Evolutionary conservation across 176 grass and related monocot genomes (phyloP).

Genomic region (Lolium multiflorum): DNA sequence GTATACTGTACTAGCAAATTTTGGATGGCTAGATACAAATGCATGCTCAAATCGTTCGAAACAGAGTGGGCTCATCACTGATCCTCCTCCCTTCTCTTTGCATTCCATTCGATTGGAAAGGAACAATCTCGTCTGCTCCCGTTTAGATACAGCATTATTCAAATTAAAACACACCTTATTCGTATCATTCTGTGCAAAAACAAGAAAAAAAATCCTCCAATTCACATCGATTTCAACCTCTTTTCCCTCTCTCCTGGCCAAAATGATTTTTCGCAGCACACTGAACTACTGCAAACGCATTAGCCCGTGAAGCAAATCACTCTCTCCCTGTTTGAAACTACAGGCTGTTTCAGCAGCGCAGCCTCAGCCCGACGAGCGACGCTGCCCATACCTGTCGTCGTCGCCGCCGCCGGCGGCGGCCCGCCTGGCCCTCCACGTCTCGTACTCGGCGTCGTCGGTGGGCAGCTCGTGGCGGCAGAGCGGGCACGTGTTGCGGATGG

Average conservation of each 20-base stretch:
- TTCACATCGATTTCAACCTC: conserved; percentile 20
- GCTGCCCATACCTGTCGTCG: conserved; percentile 41
- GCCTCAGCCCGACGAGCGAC: background rate
- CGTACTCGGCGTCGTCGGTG: conserved; percentile 74
- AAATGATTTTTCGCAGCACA: conserved; percentile 40
- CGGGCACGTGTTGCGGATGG: conserved; percentile 87
- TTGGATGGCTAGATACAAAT: background rate
- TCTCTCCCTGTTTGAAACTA: background rate
- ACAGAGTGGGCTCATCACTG: background rate
- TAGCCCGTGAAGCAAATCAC: conserved; percentile 32
- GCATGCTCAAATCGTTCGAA: background rate
- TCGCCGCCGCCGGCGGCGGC: background rate
- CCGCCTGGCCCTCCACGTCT: conserved; percentile 60
- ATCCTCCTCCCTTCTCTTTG: background rate
- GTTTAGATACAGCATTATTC: background rate
- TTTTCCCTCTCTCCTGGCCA: background rate
- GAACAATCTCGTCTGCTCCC: background rate
- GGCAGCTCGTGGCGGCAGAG: conserved; percentile 85
- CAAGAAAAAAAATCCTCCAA: background rate
- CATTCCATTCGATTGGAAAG: background rate
- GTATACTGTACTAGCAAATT: too few species aligned
- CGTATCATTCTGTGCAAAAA: conserved; percentile 15
- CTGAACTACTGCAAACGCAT: background rate
- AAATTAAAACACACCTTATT: conserved; percentile 30
- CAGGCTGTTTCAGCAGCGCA: background rate